Conservation (phyloP, 2,329 filamentous ascomycete genomes). For the Aspergillus transmontanensis region DNA sequence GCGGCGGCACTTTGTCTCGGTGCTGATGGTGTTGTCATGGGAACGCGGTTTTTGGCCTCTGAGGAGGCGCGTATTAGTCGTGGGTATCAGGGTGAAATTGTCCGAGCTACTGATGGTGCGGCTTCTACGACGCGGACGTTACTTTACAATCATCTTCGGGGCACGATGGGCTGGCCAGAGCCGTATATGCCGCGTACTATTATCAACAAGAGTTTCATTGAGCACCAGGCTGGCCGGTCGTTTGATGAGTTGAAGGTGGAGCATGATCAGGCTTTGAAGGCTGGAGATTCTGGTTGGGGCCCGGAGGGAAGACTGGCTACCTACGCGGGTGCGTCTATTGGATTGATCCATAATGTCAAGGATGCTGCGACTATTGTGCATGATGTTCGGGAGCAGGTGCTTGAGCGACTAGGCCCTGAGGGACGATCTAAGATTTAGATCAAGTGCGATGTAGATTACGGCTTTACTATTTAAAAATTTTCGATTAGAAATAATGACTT, state of each 20-base stretch:
- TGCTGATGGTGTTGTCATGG: constrained; percentile 60
- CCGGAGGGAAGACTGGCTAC: constrained; percentile 53
- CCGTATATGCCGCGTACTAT: constrained; percentile 62
- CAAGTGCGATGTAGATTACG: background rate
- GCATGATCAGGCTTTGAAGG: constrained; percentile 45
- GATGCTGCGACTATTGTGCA: constrained; percentile 44
- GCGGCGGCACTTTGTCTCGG: constrained; percentile 56
- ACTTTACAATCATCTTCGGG: constrained; percentile 58
- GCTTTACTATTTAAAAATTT: background rate
- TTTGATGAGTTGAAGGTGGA: constrained; percentile 51
- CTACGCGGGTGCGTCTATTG: constrained; percentile 53
- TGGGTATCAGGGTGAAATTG: constrained; percentile 56
- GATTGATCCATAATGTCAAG: constrained; percentile 47
- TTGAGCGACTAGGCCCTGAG: background rate
- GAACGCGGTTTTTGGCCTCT: constrained; percentile 64
- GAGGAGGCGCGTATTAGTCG: constrained; percentile 53
- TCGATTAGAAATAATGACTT: background rate
- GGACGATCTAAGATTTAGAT: background rate
- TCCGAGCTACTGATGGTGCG: constrained; percentile 56
- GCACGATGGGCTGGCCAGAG: constrained; percentile 62
- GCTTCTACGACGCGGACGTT: constrained; percentile 53
- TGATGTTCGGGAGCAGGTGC: constrained; percentile 11
- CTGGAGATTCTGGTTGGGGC: constrained; percentile 52
- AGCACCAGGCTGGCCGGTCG: constrained; percentile 43
- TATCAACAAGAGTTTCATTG: constrained; percentile 57